Evolutionary conservation across 257 asterid species (phyloP).

Genomic region (Solanum medicagineum): DNA sequence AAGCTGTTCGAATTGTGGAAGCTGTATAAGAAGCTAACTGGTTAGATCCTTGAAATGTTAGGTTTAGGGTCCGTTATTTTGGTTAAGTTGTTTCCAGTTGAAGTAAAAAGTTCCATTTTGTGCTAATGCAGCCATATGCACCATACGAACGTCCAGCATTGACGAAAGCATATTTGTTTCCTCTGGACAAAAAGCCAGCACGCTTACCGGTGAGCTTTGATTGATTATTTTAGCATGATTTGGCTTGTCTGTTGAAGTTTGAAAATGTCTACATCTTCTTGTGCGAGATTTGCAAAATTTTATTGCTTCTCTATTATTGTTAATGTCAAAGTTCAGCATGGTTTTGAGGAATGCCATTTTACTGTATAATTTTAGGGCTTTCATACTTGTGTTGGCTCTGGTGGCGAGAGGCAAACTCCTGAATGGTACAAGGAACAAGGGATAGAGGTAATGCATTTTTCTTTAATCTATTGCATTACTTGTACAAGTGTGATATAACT

Average conservation of each 20-base stretch:
- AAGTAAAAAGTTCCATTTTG: not conserved
- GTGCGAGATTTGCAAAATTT: not conserved
- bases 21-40: not conserved
- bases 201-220: slow-evolving; percentile 68
- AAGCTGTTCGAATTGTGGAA: not conserved
- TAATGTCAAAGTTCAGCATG: not conserved
- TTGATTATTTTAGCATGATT: not conserved
- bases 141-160: slow-evolving; percentile 97
- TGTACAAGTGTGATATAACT: not conserved
- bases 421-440: slow-evolving; percentile 98
- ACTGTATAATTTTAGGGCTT: slow-evolving; percentile 45
- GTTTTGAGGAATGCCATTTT: not conserved
- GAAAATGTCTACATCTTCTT: not conserved
- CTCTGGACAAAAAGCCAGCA: slow-evolving; percentile 87
- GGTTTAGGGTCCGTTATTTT: not conserved
- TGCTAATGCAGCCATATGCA: slow-evolving; percentile 53
- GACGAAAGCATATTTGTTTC: slow-evolving; percentile 83
- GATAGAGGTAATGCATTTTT: slow-evolving; percentile 54
- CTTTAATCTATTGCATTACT: not conserved
- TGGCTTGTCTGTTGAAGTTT: not conserved
- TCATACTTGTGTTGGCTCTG: slow-evolving; percentile 93
- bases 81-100: not conserved
- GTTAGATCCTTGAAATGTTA: not conserved
- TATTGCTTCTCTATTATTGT: not conserved
- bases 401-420: slow-evolving; percentile 95